These are phyloP conservation scores for Mucor indicus DNA, from an alignment of 371 early-diverging fungal species.

Conservation along the genomic window DNA sequence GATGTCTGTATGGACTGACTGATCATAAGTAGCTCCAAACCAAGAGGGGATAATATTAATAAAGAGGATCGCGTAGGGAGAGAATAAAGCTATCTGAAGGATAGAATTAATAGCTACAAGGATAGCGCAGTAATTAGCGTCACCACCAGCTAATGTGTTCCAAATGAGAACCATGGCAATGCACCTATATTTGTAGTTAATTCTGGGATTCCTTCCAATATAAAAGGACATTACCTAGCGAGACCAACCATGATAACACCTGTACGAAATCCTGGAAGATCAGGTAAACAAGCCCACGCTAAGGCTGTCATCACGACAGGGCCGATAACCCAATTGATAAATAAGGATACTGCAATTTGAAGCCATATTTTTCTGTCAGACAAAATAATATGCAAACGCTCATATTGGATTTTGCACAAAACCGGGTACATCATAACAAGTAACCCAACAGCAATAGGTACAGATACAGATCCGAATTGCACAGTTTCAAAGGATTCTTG, in stretches of 20 bases:
- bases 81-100: constrained; percentile 65
- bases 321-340: constrained; percentile 68
- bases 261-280: constrained; percentile 64
- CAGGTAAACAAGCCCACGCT: constrained; percentile 73
- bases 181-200: constrained; percentile 37
- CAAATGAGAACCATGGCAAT: constrained; percentile 86
- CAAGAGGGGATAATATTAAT: constrained; percentile 52
- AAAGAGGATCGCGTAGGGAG: constrained; percentile 60
- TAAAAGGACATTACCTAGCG: constrained; percentile 33
- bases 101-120: constrained; percentile 70
- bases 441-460: constrained; percentile 67
- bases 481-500: constrained; percentile 50
- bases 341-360: constrained; percentile 53
- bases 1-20: constrained; percentile 40
- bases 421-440: constrained; percentile 77
- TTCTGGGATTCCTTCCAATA: background rate
- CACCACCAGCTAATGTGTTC: constrained; percentile 68
- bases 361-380: constrained; percentile 33
- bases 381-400: constrained; percentile 41
- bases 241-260: constrained; percentile 76
- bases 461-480: constrained; percentile 63
- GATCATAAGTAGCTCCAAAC: constrained; percentile 38
- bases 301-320: constrained; percentile 71
- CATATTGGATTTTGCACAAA: constrained; percentile 67
- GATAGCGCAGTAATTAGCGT: constrained; percentile 65